Evolutionary conservation across 2,329 filamentous ascomycete genomes (phyloP).

Genomic region (Fusarium nisikadoi): DNA sequence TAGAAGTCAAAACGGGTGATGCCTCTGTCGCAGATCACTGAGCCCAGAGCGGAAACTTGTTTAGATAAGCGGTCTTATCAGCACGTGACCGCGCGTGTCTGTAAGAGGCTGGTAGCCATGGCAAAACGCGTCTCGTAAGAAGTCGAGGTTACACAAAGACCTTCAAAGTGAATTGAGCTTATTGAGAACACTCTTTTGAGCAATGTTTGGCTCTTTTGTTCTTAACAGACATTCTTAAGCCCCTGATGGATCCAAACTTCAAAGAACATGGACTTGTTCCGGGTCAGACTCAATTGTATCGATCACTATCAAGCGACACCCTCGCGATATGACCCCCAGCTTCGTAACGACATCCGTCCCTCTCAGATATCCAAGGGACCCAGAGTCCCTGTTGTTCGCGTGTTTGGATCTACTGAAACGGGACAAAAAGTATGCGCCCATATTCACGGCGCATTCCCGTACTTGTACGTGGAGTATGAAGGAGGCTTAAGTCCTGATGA

Average conservation of each 20-base stretch:
- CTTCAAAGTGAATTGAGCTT: conserved; percentile 1
- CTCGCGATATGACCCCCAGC: conserved; percentile 81
- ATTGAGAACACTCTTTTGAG: not conserved
- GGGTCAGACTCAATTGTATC: conserved; percentile 92
- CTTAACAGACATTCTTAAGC: not conserved
- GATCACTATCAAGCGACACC: conserved; percentile 90
- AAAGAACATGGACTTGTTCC: conserved; percentile 73
- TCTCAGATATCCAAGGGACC: conserved; percentile 71
- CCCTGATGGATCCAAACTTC: conserved; percentile 33
- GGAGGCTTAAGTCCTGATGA: conserved; percentile 73
- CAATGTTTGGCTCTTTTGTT: not conserved
- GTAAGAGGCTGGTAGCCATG: conserved; percentile 1
- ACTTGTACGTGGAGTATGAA: conserved; percentile 89
- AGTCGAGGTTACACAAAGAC: not conserved
- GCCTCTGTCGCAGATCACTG: conserved; percentile 1
- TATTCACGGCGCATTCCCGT: conserved; percentile 94
- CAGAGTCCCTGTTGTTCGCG: conserved; percentile 84
- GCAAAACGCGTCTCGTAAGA: conserved; percentile 20
- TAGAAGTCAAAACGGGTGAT: not conserved
- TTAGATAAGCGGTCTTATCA: conserved; percentile 35
- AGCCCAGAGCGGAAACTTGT: conserved; percentile 6
- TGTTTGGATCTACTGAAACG: conserved; percentile 93
- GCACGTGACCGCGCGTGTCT: conserved; percentile 31
- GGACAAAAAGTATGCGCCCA: conserved; percentile 97
- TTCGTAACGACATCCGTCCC: conserved; percentile 72